Evolutionary conservation across 495 filamentous ascomycete genomes (phyloP).

Genomic region (Daldinia concentrica): DNA sequence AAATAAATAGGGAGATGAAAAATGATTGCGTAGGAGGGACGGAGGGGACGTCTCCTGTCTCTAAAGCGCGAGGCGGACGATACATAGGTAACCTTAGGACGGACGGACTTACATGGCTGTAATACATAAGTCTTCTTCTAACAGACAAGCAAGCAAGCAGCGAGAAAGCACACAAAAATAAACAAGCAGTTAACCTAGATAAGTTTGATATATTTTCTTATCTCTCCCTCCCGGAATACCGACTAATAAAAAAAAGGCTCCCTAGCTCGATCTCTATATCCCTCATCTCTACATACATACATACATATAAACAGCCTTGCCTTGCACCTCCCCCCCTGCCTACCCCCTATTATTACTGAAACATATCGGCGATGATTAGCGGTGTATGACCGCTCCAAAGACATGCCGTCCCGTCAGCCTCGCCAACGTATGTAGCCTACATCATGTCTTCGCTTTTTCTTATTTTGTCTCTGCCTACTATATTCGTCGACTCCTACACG

Average conservation of each 20-base stretch:
- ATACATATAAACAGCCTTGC: neutral
- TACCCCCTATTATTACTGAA: slow-evolving; percentile 6
- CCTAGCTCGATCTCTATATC: slow-evolving; percentile 2
- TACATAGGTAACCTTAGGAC: neutral
- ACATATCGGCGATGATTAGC: slow-evolving; percentile 34
- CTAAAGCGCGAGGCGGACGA: slow-evolving; percentile 13
- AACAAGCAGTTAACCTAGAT: neutral
- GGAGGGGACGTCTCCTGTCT: slow-evolving; percentile 17
- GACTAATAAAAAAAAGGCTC: neutral
- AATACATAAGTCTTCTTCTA: neutral
- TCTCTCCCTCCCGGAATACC: neutral
- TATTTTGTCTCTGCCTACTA: slow-evolving; percentile 16
- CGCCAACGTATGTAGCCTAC: neutral
- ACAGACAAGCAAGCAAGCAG: neutral
- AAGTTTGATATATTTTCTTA: neutral
- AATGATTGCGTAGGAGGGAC: neutral
- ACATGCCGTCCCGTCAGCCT: slow-evolving; percentile 9
- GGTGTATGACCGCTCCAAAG: slow-evolving; percentile 23
- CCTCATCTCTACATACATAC: neutral
- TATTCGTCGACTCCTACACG: slow-evolving; percentile 20
- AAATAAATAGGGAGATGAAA: neutral
- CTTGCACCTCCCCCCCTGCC: too few species aligned
- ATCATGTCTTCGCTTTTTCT: neutral
- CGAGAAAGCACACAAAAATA: neutral
- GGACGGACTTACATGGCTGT: neutral